These are phyloP conservation scores for Clarireedia monteithiana DNA, from an alignment of 2,329 filamentous ascomycete species.

Conservation along the genomic window DNA sequence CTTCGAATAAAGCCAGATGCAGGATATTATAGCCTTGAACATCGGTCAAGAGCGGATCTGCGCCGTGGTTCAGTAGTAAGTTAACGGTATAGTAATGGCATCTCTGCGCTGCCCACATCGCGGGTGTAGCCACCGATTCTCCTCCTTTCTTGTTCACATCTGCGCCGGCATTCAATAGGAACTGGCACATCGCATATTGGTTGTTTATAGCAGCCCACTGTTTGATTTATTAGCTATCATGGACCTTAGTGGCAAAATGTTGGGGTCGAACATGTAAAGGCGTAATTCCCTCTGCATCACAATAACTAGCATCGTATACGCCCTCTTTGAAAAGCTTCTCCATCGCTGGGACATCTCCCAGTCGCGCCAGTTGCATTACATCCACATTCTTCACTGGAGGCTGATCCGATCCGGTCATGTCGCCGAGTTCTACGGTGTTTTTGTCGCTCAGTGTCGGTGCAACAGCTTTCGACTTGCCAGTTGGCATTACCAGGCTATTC, in stretches of 20 bases:
- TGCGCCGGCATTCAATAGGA: constrained; percentile 69
- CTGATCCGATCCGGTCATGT: constrained; percentile 22
- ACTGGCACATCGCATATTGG: constrained; percentile 94
- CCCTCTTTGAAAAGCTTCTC: constrained; percentile 82
- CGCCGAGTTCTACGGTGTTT: constrained; percentile 29
- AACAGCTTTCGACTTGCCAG: constrained; percentile 45
- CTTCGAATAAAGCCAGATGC: constrained; percentile 94
- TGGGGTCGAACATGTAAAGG: constrained; percentile 70
- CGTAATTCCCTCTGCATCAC: constrained; percentile 89
- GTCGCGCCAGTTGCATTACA: constrained; percentile 88
- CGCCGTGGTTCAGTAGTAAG: constrained; percentile 81
- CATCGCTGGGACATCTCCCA: constrained; percentile 81
- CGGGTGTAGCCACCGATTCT: constrained; percentile 85
- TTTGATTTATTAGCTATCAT: background rate
- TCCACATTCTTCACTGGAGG: constrained; percentile 52
- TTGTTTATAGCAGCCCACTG: constrained; percentile 99
- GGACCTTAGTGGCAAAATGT: background rate
- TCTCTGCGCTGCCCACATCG: constrained; percentile 94
- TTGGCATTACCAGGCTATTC: constrained; percentile 41
- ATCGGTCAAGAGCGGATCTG: constrained; percentile 86
- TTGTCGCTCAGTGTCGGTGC: constrained; percentile 45
- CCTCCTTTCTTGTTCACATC: constrained; percentile 94
- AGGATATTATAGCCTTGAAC: constrained; percentile 97
- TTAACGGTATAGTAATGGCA: constrained; percentile 97
- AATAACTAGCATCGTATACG: constrained; percentile 73